Evolutionary conservation across 2,329 filamentous ascomycete genomes (phyloP).

Genomic region (Trichothecium sympodiale): DNA sequence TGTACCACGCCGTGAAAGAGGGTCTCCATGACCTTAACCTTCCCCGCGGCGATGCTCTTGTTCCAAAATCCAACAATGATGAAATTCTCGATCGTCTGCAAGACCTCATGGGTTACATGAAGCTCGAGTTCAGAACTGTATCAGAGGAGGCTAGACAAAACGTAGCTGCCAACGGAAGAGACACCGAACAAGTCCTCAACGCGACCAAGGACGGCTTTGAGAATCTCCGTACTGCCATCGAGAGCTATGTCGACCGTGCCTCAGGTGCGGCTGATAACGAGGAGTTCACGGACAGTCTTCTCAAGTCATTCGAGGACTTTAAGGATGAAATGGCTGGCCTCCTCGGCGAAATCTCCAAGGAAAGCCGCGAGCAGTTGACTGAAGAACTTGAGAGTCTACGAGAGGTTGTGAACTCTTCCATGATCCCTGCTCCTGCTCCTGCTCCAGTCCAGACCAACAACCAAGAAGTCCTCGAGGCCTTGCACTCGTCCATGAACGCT

Average conservation of each 20-base stretch:
- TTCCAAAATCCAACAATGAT: conserved; percentile 31
- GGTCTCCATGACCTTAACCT: conserved; percentile 42
- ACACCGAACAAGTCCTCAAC: conserved; percentile 81
- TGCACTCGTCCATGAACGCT: conserved; percentile 62
- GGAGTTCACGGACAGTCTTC: conserved; percentile 62
- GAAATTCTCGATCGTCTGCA: conserved; percentile 46
- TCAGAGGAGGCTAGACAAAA: conserved; percentile 64
- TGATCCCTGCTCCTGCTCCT: conserved; percentile 48
- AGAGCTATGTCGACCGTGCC: conserved; percentile 66
- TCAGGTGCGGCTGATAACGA: conserved; percentile 61
- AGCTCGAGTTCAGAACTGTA: conserved; percentile 45
- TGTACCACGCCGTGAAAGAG: conserved; percentile 53
- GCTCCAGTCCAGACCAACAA: conserved; percentile 24
- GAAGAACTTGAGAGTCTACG: conserved; percentile 75
- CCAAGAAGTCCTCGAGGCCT: conserved; percentile 59
- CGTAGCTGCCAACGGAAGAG: conserved; percentile 64
- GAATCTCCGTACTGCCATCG: conserved; percentile 67
- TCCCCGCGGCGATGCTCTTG: conserved; percentile 25
- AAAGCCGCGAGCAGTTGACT: conserved; percentile 55
- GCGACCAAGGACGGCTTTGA: conserved; percentile 82
- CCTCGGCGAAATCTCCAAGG: conserved; percentile 38
- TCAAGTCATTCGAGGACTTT: conserved; percentile 54
- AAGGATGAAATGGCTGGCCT: conserved; percentile 56
- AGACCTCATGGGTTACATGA: conserved; percentile 54
- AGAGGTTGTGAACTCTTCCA: conserved; percentile 60